Percentiles rank a stretch among this genome's conserved stretches.
These are phyloP conservation scores for Barbatosphaeria neglecta DNA, from an alignment of 495 filamentous ascomycete species.

Conservation along the genomic window DNA sequence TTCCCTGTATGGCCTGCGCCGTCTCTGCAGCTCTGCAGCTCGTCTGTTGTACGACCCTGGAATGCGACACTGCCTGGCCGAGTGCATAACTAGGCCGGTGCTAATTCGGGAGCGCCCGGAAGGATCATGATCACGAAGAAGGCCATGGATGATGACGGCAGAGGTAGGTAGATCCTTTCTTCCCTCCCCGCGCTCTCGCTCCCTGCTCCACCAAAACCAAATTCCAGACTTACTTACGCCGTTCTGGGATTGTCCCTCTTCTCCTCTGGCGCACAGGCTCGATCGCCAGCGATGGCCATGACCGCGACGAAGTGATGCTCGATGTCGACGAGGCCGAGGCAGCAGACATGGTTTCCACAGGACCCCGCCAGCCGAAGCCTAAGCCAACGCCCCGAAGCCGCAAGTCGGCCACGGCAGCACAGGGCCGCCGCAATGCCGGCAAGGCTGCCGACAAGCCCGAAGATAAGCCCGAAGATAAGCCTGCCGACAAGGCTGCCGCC, in stretches of 20 bases:
- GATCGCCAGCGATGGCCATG: slow-evolving; percentile 40
- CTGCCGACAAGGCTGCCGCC: too few relatives aligned
- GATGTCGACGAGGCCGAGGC: slow-evolving; percentile 47
- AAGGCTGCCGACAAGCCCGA: too few relatives aligned
- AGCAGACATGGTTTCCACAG: too few relatives aligned
- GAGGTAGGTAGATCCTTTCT: not conserved
- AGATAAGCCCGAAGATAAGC: too few relatives aligned
- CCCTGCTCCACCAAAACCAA: not conserved
- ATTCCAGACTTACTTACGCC: not conserved
- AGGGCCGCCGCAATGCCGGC: too few relatives aligned
- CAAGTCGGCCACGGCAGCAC: not conserved
- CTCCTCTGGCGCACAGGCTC: not conserved
- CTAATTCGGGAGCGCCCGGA: too few relatives aligned
- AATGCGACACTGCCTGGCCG: too few relatives aligned
- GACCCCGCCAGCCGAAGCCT: slow-evolving; percentile 28
- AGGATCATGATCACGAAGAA: too few relatives aligned
- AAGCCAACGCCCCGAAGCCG: slow-evolving; percentile 6
- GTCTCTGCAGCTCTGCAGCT: too few relatives aligned
- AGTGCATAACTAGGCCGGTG: too few relatives aligned
- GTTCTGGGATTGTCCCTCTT: not conserved
- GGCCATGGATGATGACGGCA: slow-evolving; percentile 9
- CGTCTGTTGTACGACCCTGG: too few relatives aligned
- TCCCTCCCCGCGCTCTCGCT: not conserved
- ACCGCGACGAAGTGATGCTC: slow-evolving; percentile 51
- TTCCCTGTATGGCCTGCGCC: too few relatives aligned